Evolutionary conservation across 371 early-diverging fungal species (phyloP).

Genomic region (Mortierella sp.): DNA sequence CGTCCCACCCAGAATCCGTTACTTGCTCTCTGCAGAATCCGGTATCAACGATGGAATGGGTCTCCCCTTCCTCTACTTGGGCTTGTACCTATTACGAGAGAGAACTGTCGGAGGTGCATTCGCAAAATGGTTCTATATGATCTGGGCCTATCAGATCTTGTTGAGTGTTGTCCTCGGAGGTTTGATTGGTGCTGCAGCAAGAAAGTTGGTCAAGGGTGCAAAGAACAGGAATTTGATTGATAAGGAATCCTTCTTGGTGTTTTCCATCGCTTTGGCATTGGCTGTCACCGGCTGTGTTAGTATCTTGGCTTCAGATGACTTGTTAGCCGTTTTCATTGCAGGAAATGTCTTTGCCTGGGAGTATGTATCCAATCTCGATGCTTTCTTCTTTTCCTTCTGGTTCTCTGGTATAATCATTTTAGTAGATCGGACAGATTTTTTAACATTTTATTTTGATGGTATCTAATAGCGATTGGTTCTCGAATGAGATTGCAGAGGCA

Average conservation of each 20-base stretch:
- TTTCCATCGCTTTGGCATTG: conserved; percentile 87
- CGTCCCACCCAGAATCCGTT: conserved; percentile 84
- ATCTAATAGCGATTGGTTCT: conserved; percentile 81
- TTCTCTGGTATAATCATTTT: no score
- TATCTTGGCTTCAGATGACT: conserved; percentile 85
- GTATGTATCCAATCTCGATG: conserved; percentile 44
- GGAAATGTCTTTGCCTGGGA: conserved; percentile 93
- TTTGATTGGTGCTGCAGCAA: conserved; percentile 80
- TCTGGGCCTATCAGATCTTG: conserved; percentile 81
- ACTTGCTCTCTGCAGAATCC: conserved; percentile 87
- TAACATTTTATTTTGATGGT: background rate
- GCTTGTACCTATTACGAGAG: conserved; percentile 74
- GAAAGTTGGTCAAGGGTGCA: conserved; percentile 78
- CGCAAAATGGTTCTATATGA: conserved; percentile 77
- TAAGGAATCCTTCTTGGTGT: conserved; percentile 89
- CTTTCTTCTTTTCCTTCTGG: background rate
- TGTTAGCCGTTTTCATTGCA: conserved; percentile 93
- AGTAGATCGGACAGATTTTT: background rate
- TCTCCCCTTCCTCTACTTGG: conserved; percentile 87
- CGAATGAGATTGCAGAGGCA: conserved; percentile 85
- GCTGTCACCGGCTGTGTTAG: conserved; percentile 84
- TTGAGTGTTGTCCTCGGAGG: conserved; percentile 84
- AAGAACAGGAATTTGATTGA: conserved; percentile 85
- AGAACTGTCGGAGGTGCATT: conserved; percentile 72
- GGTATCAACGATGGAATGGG: conserved; percentile 69